phyloP scores from a whole-genome alignment of 164 flowering plant genomes.

The Sextonia rubra region DNA sequence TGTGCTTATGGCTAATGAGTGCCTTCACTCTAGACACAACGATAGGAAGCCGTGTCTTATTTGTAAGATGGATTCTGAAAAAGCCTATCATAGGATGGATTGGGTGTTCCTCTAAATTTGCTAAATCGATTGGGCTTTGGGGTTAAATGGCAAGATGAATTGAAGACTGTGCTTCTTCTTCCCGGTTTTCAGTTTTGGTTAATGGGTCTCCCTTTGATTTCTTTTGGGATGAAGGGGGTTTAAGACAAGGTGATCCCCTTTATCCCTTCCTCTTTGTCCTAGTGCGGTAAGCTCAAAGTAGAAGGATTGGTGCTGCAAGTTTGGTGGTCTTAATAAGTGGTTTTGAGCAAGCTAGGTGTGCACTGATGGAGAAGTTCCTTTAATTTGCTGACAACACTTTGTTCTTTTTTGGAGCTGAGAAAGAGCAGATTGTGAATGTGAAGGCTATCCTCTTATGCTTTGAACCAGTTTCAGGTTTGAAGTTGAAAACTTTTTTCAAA shows the following conservation, averaged over 20 bases:
- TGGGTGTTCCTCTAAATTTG: neutral
- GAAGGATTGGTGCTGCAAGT: neutral
- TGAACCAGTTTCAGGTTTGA: neutral
- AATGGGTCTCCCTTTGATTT: neutral
- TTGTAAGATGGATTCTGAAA: neutral
- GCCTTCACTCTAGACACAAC: too few relatives aligned
- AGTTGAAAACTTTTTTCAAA: neutral
- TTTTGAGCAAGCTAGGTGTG: neutral
- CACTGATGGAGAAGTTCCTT: neutral
- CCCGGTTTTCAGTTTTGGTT: neutral
- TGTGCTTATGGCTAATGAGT: neutral
- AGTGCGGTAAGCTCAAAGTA: too few relatives aligned
- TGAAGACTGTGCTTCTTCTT: neutral
- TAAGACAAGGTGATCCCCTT: neutral
- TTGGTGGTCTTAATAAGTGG: neutral
- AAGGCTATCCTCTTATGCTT: neutral
- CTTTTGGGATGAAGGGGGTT: neutral
- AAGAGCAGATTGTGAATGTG: neutral
- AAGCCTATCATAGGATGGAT: neutral
- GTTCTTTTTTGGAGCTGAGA: neutral
- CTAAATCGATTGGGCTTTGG: neutral
- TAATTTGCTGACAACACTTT: neutral
- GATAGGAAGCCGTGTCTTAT: neutral
- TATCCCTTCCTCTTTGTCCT: too few relatives aligned
- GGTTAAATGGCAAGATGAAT: neutral